A percentile compares a stretch with the other conserved stretches of the same genome.
Conservation (phyloP, 768 basidiomycete genomes). For the Lactarius evosmus region DNA sequence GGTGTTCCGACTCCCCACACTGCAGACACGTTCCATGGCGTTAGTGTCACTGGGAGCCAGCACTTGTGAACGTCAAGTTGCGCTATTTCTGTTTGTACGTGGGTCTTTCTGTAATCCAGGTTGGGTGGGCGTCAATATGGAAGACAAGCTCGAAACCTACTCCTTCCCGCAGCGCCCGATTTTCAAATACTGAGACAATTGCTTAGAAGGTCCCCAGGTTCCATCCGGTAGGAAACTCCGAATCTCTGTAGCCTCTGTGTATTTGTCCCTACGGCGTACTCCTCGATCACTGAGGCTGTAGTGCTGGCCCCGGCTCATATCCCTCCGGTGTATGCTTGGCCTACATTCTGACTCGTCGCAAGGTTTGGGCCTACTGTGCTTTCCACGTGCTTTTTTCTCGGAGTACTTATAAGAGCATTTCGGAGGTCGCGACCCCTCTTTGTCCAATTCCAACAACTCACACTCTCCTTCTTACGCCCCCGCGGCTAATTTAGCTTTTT, state of each 20-base stretch:
- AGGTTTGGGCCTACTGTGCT: not conserved
- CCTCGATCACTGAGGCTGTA: constrained; percentile 2
- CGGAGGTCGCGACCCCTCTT: not conserved
- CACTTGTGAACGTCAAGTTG: not conserved
- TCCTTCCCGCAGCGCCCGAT: not conserved
- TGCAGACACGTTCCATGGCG: not conserved
- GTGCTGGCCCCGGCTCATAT: not conserved
- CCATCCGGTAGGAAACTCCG: not conserved
- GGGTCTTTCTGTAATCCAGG: not conserved
- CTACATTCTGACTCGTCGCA: not conserved
- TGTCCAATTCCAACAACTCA: not conserved
- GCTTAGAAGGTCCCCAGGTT: not conserved
- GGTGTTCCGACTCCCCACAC: not conserved
- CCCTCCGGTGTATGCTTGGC: not conserved
- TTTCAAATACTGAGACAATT: not conserved
- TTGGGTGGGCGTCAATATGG: not conserved
- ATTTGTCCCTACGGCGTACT: not conserved
- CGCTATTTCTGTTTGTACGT: not conserved
- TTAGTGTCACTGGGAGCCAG: not conserved
- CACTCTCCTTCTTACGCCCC: not conserved
- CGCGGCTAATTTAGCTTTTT: not conserved
- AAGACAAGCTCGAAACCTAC: not conserved
- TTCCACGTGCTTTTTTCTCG: constrained; percentile 3
- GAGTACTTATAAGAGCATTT: not conserved
- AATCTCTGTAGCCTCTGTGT: not conserved